Base-by-base conservation (phyloP, 192 early-diverging fungal species). In the Backusella mclennaniae region DNA sequence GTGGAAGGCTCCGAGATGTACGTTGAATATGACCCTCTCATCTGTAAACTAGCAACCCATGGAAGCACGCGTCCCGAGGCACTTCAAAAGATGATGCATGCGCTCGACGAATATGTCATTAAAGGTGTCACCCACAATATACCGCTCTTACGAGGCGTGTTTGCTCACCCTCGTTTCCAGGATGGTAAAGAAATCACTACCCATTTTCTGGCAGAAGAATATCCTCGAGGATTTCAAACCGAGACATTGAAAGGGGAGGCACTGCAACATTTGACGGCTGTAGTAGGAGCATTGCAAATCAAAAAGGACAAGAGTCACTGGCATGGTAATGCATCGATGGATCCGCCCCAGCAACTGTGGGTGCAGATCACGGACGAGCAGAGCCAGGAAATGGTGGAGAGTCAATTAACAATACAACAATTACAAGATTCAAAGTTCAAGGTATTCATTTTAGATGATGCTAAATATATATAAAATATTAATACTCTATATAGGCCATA, bases 1-100 rank as follows among this genome's bases (percentile, higher is more conserved):
- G 86, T 91, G 15, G 95, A 97, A 78, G 97, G 97, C 5, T 90
- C 90, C n/a, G 94, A 96, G 81, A 96, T 98, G 76, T 85, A 88
- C n/a, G 93, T 98, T 36, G 95, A 96, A 86, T 98, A 98, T 82
- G 97, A 98, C 77, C 96, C 97, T 39, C 89, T 98, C 85, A 95
- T 98, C 53, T 96, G 97, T 86, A 98, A 97, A 87, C 87, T 98
- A 19, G 93, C 89, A 70, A 95, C 95, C n/a, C 89, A 96, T 75
- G 95, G 92, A 15, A 75, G 80, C 14, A 93, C 90, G 4, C 89
- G 97, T 67, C 83, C 87, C n/a, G 89, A 89, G 70, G 94, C 95
- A 1, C 92, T 95, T 21, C 74, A 86, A 35, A 85, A 79, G 35
- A 96, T 98, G 96, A 85, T 89, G 68, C 80, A 86, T 44, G 96